phyloP scores from a whole-genome alignment of 2,329 filamentous ascomycete species.

The Pyrenophora tritici-repentis region DNA sequence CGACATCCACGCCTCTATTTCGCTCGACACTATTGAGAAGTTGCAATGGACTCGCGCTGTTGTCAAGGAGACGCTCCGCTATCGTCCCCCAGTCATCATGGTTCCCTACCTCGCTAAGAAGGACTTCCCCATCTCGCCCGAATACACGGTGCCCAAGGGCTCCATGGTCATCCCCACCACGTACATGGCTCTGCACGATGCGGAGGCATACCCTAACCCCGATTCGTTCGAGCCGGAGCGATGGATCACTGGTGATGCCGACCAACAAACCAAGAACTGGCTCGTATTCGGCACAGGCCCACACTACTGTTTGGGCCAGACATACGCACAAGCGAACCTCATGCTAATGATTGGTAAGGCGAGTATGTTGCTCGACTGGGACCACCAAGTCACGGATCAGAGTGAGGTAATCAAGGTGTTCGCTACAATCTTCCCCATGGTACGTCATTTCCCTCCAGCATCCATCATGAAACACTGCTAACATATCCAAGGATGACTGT shows the following conservation, averaged over 20 bases:
- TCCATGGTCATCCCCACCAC: constrained; percentile 94
- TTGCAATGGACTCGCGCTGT: constrained; percentile 90
- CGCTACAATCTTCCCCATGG: constrained; percentile 96
- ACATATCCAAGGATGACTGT: constrained; percentile 71
- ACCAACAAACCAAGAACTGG: constrained; percentile 93
- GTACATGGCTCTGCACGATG: constrained; percentile 88
- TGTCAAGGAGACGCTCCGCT: constrained; percentile 71
- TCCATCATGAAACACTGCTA: constrained; percentile 14
- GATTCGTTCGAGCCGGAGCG: constrained; percentile 65
- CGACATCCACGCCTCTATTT: constrained; percentile 70
- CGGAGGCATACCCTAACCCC: constrained; percentile 87
- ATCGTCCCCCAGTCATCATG: constrained; percentile 96
- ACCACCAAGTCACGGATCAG: constrained; percentile 78
- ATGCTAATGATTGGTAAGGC: constrained; percentile 91
- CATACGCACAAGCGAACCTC: constrained; percentile 86
- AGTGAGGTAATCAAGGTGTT: constrained; percentile 98
- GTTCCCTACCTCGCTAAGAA: constrained; percentile 95
- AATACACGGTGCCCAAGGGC: constrained; percentile 92
- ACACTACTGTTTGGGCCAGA: constrained; percentile 95
- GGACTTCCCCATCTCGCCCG: constrained; percentile 84
- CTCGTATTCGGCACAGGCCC: constrained; percentile 94
- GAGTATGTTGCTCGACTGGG: constrained; percentile 84
- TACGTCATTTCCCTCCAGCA: constrained; percentile 53
- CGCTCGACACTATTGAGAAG: constrained; percentile 85
- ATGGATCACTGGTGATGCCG: constrained; percentile 81